These are phyloP conservation scores for Xerocomellus chrysenteron DNA, from an alignment of 768 basidiomycete genomes.

Conservation along the genomic window DNA sequence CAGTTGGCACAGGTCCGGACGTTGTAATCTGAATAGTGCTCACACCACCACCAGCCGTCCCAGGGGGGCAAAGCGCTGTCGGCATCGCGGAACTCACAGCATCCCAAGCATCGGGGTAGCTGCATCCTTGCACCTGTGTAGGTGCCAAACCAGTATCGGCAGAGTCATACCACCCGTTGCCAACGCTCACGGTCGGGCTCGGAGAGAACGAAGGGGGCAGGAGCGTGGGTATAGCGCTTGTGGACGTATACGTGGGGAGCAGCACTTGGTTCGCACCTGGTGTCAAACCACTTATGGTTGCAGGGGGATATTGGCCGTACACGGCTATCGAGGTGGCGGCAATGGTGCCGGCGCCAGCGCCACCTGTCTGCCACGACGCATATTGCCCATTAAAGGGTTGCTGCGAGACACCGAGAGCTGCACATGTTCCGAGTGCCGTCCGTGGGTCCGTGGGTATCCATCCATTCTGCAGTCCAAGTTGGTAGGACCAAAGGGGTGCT, in stretches of 20 bases:
- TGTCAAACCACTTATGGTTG: slow-evolving; percentile 46
- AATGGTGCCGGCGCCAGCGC: slow-evolving; percentile 50
- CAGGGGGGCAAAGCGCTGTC: slow-evolving; percentile 40
- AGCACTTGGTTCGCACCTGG: slow-evolving; percentile 34
- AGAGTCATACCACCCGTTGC: slow-evolving; percentile 58
- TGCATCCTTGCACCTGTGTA: slow-evolving; percentile 61
- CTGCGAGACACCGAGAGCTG: slow-evolving; percentile 44
- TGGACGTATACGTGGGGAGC: slow-evolving; percentile 66
- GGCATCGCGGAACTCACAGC: slow-evolving; percentile 52
- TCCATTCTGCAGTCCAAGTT: slow-evolving; percentile 67
- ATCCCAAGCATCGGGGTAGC: slow-evolving; percentile 64
- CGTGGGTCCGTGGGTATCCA: slow-evolving; percentile 81
- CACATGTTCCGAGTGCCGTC: slow-evolving; percentile 62
- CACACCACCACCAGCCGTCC: not conserved
- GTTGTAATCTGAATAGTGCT: slow-evolving; percentile 4
- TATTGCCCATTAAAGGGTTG: slow-evolving; percentile 52
- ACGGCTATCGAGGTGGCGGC: slow-evolving; percentile 39
- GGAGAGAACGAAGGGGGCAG: slow-evolving; percentile 54
- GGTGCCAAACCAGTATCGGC: slow-evolving; percentile 52
- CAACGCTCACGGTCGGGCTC: slow-evolving; percentile 40
- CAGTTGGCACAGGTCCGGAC: not conserved
- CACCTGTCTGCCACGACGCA: slow-evolving; percentile 70
- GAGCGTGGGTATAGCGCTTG: slow-evolving; percentile 55
- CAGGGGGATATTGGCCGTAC: slow-evolving; percentile 55
- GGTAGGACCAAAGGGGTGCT: slow-evolving; percentile 68